Base-by-base conservation (phyloP, 2,329 filamentous ascomycete species). In the Macrophomina tecta region DNA sequence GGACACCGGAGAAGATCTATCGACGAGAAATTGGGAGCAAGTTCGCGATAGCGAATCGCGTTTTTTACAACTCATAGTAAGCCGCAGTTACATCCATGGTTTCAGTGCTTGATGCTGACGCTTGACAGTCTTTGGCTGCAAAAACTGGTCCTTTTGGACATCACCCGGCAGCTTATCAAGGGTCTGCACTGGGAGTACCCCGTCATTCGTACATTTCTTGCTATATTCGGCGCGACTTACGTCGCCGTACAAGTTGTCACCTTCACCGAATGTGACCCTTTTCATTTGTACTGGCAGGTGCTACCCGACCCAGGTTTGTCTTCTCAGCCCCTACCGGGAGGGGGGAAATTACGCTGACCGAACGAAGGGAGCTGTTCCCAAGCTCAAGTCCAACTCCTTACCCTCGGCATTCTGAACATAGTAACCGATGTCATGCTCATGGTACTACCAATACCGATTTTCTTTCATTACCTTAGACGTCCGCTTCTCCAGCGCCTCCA, bases 61-160 rank as follows among this genome's bases (percentile, higher is more conserved):
- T 62, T 30, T 62, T 62, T 5, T 62, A 62, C 58, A 62, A 62
- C 46, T 32, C 58, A 23, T 62, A 62, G 58, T 62, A 38, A 49
- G 58, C 14, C 40, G 40, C 23, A 14, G 38, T 5, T 46, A 23
- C 40, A 4, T n/a, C 34, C 8, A 8, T 23, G 34, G 18, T 5
- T 2, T 2, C 8, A 42, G n/a, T 18, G 14, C 4, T 6, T 18
- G 23, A 3, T 23, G 48, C 48, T 18, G n/a, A 6, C 46, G 28
- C 18, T 32, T 38, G 36, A 38, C 18, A 62, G 58, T 30, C 32
- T 62, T 16, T 62, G 58, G 58, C 45, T 62, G 16, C 58, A 62
- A 45, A 62, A 62, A 11, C 58, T 62, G 3, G 58, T 34, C 5
- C 58, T 62, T 5, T n/a, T 62, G 6, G 58, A 62, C 30, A 62